Conservation (phyloP, 2,329 filamentous ascomycete species). For the Waltergamsia citrina region DNA sequence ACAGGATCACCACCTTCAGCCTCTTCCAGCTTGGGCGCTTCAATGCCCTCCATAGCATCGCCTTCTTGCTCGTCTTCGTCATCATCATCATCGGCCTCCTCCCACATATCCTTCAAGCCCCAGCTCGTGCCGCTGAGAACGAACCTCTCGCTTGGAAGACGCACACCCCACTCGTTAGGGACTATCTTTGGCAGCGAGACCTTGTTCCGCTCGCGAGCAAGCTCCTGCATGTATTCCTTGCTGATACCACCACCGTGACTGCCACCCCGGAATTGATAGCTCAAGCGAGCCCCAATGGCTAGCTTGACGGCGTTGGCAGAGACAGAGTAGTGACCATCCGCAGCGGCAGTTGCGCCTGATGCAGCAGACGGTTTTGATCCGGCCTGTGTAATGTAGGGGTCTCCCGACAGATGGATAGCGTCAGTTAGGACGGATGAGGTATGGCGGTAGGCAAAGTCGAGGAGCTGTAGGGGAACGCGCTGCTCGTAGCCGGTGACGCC, state of each 20-base stretch:
- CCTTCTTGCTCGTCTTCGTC: slow-evolving; percentile 27
- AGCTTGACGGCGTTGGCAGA: slow-evolving; percentile 59
- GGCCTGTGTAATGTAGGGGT: slow-evolving; percentile 55
- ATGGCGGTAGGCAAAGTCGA: slow-evolving; percentile 83
- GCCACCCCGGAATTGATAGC: slow-evolving; percentile 57
- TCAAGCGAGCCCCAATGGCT: slow-evolving; percentile 60
- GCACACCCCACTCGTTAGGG: slow-evolving; percentile 57
- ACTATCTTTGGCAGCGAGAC: slow-evolving; percentile 53
- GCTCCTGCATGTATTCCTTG: slow-evolving; percentile 69
- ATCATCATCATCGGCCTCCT: slow-evolving; percentile 33
- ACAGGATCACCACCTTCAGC: slow-evolving; percentile 33
- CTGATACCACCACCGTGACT: slow-evolving; percentile 42
- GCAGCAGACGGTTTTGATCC: slow-evolving; percentile 40
- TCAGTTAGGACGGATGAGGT: slow-evolving; percentile 63
- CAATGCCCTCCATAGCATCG: slow-evolving; percentile 41
- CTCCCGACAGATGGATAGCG: slow-evolving; percentile 57
- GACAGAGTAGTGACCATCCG: slow-evolving; percentile 46
- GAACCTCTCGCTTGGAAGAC: slow-evolving; percentile 58
- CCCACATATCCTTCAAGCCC: slow-evolving; percentile 53
- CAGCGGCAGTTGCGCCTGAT: slow-evolving; percentile 36
- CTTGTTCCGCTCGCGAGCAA: slow-evolving; percentile 63
- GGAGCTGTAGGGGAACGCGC: slow-evolving; percentile 71
- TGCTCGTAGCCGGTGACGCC: slow-evolving; percentile 74
- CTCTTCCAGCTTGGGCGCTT: slow-evolving; percentile 29
- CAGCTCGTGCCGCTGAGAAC: slow-evolving; percentile 57